A percentile compares a stretch with the other conserved stretches of the same genome.
These are phyloP conservation scores for Alnus glutinosa DNA, from an alignment of 306 rosid genomes.

Conservation along the genomic window DNA sequence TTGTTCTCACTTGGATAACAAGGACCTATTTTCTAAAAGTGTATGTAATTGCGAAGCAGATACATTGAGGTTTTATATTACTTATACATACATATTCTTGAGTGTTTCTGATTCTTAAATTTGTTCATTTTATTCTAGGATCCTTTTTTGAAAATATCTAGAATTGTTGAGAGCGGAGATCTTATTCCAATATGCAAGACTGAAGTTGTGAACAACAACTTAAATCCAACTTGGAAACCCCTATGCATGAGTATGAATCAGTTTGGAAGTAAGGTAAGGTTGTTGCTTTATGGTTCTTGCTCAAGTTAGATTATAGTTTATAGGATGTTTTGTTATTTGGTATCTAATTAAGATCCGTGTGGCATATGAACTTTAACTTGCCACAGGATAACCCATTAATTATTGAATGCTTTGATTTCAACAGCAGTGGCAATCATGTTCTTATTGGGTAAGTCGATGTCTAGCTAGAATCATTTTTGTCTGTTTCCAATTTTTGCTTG, in stretches of 20 bases:
- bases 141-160: conserved; percentile 79
- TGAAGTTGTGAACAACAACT: conserved; percentile 66
- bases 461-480: conserved; percentile 2
- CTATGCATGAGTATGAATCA: conserved; percentile 58
- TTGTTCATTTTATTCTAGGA: conserved; percentile 48
- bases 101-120: conserved; percentile 1
- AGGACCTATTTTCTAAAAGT: conserved; percentile 73
- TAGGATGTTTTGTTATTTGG: not conserved
- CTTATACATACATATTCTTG: not conserved
- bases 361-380: not conserved
- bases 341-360: conserved; percentile 10
- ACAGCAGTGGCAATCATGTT: conserved; percentile 67
- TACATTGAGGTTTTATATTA: conserved; percentile 2
- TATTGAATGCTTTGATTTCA: conserved; percentile 92
- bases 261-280: conserved; percentile 76
- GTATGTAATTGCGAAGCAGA: conserved; percentile 36
- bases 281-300: not conserved
- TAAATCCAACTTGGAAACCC: conserved; percentile 84
- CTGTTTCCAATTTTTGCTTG: not conserved
- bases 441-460: conserved; percentile 66
- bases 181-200: conserved; percentile 87
- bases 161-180: conserved; percentile 75
- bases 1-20: conserved; percentile 75
- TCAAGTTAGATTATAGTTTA: not conserved
- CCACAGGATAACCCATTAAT: conserved; percentile 74